Base-by-base conservation (phyloP, 2,329 filamentous ascomycete species). In the Ophiostoma sp. region DNA sequence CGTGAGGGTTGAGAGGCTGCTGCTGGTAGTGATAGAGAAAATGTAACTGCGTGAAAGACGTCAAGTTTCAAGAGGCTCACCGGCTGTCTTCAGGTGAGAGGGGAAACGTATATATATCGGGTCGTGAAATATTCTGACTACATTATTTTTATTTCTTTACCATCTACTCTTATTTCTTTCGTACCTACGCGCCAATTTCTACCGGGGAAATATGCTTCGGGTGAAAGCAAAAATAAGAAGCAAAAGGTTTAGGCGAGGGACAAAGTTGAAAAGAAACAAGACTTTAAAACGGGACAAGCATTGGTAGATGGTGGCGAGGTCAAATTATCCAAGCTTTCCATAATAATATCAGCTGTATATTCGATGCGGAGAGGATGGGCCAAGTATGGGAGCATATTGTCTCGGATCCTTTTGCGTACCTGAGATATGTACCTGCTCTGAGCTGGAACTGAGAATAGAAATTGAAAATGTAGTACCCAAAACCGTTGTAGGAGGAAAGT, bases 161-260 rank as follows among this genome's bases (percentile, higher is more conserved):
- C 9, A 4, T 39, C 36, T 50, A 31, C 17, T 25, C 22, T 22
- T 22, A 5, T 36, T n/a, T 12, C 22, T 22, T 50, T 22, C n/a
- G 25, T 22, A 11, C 36, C 25, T 57, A 64, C 45, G 70, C 12
- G 59, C 33, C 33, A 45, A 28, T 45, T 70, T 70, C 52, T 59
- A 70, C 69, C 50, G 69, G 69, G 50, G 50, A 48, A 71, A 48
- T 42, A 59, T 45, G 25, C 15, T 39, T 45, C 36, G 69, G 55
- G 0, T 61, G 52, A 71, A 48, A 61, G 55, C 55, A 61, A 70
- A 50, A 68, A 28, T 48, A 69, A 36, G 31, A 39, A 42, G 31
- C 15, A 42, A 57, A 39, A 57, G 12, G 12, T 61, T 61, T 45
- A 71, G 55, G 52, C 52, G 52, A 71, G 12, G 39, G n/a, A n/a